phyloP scores from a whole-genome alignment of 805 yeast genomes.

The Ogataea paradorogensis region DNA sequence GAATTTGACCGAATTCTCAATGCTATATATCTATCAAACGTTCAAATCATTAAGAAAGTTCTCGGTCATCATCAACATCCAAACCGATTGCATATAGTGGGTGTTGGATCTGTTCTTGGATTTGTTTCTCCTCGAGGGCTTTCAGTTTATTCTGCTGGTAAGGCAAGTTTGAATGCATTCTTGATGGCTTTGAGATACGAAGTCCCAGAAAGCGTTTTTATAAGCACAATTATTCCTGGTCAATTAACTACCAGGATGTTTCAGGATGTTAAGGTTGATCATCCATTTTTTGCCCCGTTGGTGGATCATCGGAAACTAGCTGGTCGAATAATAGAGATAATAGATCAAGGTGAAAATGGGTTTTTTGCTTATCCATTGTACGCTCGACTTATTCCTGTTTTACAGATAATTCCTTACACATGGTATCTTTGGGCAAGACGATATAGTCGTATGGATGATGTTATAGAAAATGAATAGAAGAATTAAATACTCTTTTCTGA shows the following conservation, averaged over 20 bases:
- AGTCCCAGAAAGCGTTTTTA: conserved; percentile 29
- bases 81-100: conserved; percentile 37
- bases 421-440: conserved; percentile 33
- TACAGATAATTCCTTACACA: conserved; percentile 41
- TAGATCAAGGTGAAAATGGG: conserved; percentile 41
- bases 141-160: conserved; percentile 48
- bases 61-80: conserved; percentile 26
- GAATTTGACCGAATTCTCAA: conserved; percentile 34
- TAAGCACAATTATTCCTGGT: conserved; percentile 47
- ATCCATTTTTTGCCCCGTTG: conserved; percentile 46
- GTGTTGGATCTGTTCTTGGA: conserved; percentile 48
- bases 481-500: conserved; percentile 19
- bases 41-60: conserved; percentile 37
- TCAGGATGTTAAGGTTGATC: conserved; percentile 40
- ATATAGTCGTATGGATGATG: conserved; percentile 32
- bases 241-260: conserved; percentile 51
- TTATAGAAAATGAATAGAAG: conserved; percentile 6
- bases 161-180: conserved; percentile 42
- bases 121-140: conserved; percentile 46
- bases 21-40: conserved; percentile 44
- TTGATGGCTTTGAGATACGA: conserved; percentile 47
- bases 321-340: conserved; percentile 30
- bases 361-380: conserved; percentile 45
- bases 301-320: conserved; percentile 41
- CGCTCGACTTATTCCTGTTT: conserved; percentile 41